These are phyloP conservation scores for Theobroma grandiflorum DNA, from an alignment of 441 rosid genomes.

Conservation along the genomic window DNA sequence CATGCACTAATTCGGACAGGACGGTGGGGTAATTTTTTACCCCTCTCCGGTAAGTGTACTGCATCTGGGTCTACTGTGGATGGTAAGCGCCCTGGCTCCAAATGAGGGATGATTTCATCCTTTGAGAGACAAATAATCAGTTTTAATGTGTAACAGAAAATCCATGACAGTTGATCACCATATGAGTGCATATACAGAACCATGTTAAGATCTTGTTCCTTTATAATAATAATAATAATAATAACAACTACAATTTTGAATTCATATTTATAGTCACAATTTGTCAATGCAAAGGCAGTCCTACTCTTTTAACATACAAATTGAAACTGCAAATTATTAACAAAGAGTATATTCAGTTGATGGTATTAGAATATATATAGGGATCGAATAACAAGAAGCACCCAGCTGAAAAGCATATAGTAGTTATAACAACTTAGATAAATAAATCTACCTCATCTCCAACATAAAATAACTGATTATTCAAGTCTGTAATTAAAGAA, in stretches of 20 bases:
- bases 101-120: slow-evolving; percentile 92
- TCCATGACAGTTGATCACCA: neutral
- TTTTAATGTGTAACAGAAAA: slow-evolving; percentile 7
- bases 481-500: neutral
- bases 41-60: slow-evolving; percentile 51
- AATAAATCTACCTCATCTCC: slow-evolving; percentile 6
- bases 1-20: slow-evolving; percentile 92
- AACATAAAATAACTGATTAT: neutral
- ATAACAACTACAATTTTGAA: neutral
- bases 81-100: slow-evolving; percentile 82
- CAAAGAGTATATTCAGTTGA: neutral
- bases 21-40: slow-evolving; percentile 69
- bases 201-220: slow-evolving; percentile 8
- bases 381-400: slow-evolving; percentile 5
- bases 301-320: neutral
- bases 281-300: neutral
- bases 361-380: neutral
- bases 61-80: slow-evolving; percentile 87
- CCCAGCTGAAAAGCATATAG: neutral
- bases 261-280: neutral
- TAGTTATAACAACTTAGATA: slow-evolving; percentile 11
- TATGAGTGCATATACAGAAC: neutral
- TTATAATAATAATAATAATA: neutral
- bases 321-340: neutral
- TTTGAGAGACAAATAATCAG: slow-evolving; percentile 32